phyloP scores from a whole-genome alignment of 352 stramenopile genomes.

The Pythium folliculosum region DNA sequence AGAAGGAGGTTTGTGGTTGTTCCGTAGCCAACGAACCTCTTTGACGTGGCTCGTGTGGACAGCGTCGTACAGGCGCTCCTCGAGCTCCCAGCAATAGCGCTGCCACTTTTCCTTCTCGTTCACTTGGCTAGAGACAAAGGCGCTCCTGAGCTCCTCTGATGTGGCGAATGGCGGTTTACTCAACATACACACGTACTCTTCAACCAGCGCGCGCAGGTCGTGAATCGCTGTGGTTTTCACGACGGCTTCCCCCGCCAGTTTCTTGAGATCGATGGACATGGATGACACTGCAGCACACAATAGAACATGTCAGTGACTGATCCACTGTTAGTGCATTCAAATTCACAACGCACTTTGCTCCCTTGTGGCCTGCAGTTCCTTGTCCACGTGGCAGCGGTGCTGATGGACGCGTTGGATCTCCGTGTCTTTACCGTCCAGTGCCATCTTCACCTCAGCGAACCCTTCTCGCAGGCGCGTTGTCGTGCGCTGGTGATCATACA shows the following conservation, averaged over 20 bases:
- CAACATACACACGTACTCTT: constrained; percentile 49
- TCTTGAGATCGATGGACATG: constrained; percentile 26
- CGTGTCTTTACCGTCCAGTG: constrained; percentile 43
- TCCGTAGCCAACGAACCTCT: constrained; percentile 35
- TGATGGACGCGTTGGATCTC: constrained; percentile 44
- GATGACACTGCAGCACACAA: constrained; percentile 12
- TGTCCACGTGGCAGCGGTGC: constrained; percentile 31
- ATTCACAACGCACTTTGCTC: constrained; percentile 36
- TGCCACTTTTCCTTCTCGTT: constrained; percentile 78
- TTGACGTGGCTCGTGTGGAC: constrained; percentile 54
- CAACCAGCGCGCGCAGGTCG: constrained; percentile 56
- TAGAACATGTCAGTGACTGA: background rate
- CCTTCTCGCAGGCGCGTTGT: constrained; percentile 55
- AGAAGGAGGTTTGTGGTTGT: too few relatives aligned
- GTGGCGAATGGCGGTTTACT: too few relatives aligned
- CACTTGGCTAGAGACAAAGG: constrained; percentile 64
- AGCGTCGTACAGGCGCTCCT: constrained; percentile 62
- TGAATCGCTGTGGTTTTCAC: constrained; percentile 40
- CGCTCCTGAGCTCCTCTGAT: too few relatives aligned
- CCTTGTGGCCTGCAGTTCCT: constrained; percentile 33
- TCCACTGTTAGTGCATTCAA: background rate
- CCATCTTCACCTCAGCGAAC: constrained; percentile 49
- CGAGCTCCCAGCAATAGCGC: constrained; percentile 73
- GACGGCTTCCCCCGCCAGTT: constrained; percentile 35
- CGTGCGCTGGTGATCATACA: constrained; percentile 32